Evolutionary conservation across 192 early-diverging fungal species (phyloP).

Genomic region (Backusella parvicylindrica): DNA sequence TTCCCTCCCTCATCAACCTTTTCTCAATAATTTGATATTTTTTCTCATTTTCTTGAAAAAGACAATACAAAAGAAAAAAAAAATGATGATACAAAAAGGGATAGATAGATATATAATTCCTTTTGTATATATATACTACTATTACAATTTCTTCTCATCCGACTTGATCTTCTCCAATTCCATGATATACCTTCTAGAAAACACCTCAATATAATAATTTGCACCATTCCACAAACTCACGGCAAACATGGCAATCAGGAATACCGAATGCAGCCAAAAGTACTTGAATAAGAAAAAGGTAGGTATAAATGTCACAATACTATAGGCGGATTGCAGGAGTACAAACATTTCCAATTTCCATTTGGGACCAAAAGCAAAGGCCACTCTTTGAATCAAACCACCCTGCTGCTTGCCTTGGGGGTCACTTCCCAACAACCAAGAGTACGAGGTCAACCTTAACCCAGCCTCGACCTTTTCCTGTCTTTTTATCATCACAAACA

Average conservation of each 20-base stretch:
- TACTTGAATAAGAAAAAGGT: conserved; percentile 47
- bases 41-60: too few species aligned
- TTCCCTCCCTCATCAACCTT: too few species aligned
- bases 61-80: too few species aligned
- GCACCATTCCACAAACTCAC: conserved; percentile 64
- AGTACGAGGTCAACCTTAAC: conserved; percentile 51
- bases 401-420: conserved; percentile 22
- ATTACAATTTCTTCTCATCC: not conserved
- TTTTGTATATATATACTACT: not conserved
- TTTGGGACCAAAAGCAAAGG: conserved; percentile 42
- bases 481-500: conserved; percentile 25
- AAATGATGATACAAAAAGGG: too few species aligned
- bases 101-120: not conserved
- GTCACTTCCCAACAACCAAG: conserved; percentile 53
- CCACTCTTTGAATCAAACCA: conserved; percentile 32
- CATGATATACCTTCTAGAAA: conserved; percentile 48
- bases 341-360: conserved; percentile 59
- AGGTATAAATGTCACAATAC: conserved; percentile 43
- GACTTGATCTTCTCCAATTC: conserved; percentile 20
- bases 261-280: conserved; percentile 50
- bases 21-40: too few species aligned
- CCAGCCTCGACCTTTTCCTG: conserved; percentile 30
- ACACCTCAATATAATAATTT: conserved; percentile 67
- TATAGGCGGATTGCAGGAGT: conserved; percentile 51
- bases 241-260: conserved; percentile 45